Percentiles rank a stretch among this genome's conserved stretches.
phyloP scores from a whole-genome alignment of 2,329 filamentous ascomycete species.

The Aureobasidium zeae region DNA sequence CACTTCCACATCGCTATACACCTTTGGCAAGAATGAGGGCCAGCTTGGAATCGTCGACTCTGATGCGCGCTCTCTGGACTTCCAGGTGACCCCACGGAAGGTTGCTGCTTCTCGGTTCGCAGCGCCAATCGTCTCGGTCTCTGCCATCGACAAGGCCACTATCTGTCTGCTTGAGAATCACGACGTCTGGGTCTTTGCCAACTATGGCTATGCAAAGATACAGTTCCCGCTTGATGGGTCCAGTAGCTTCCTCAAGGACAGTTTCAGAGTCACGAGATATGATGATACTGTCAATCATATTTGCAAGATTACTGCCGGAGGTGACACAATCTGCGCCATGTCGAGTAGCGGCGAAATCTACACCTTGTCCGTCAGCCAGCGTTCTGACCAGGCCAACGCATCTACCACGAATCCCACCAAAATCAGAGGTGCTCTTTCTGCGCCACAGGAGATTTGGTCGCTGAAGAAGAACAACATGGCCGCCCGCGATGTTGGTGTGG shows the following conservation, averaged over 20 bases:
- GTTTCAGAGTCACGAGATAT: conserved; percentile 56
- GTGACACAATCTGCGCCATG: conserved; percentile 83
- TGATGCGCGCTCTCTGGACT: conserved; percentile 79
- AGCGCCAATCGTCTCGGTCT: conserved; percentile 64
- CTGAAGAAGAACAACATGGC: conserved; percentile 76
- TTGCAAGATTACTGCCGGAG: conserved; percentile 68
- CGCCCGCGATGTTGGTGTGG: conserved; percentile 75
- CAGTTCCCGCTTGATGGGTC: conserved; percentile 71
- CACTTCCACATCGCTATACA: conserved; percentile 72
- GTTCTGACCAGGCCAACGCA: conserved; percentile 54
- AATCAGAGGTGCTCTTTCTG: conserved; percentile 71
- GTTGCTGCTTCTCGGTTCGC: conserved; percentile 78
- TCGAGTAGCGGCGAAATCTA: conserved; percentile 80
- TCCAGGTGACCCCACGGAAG: conserved; percentile 73
- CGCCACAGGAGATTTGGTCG: conserved; percentile 77
- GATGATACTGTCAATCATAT: conserved; percentile 60
- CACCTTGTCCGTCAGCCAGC: conserved; percentile 62
- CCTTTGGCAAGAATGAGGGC: conserved; percentile 90
- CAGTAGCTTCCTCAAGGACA: conserved; percentile 57
- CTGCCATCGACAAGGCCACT: conserved; percentile 84
- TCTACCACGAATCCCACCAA: conserved; percentile 92
- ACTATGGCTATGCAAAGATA: conserved; percentile 89
- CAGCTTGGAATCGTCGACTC: conserved; percentile 92
- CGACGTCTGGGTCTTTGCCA: conserved; percentile 88
- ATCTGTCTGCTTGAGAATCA: conserved; percentile 75